Base-by-base conservation (phyloP, 2,329 filamentous ascomycete genomes). In the Trichoderma citrinoviride region DNA sequence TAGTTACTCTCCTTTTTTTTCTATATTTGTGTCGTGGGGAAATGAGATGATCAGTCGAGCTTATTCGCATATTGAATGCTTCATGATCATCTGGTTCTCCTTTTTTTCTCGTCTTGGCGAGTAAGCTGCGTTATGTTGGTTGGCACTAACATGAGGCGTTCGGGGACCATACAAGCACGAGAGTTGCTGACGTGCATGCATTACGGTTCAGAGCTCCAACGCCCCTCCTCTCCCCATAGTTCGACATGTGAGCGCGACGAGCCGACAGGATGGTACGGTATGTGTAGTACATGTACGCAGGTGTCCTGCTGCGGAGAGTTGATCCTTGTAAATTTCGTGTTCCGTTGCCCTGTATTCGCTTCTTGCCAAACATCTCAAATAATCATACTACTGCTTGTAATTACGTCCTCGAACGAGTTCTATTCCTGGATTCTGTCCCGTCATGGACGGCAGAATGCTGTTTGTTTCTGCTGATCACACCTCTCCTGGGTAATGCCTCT, bases 401-500 rank as follows among this genome's bases (percentile, higher is more conserved):
- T 33, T 21, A 3, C 49, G 10, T 15, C 8, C 19, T 8, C 47
- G n/a, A 52, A 19, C 3, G 19, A 52, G 19, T 0, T 29, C 7
- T 12, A 54, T 37, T 7, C 21, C 19, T 17, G 7, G 14, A 7
- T 12, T 14, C 40, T 8, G 6, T 15, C 10, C 21, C 15, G 10
- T 54, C 50, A 17, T 40, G 29, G 15, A 33, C 50, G 21, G 49
- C 17, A 14, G 10, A 21, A 43, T 43, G 7, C 15, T 29, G 19
- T 37, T 54, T 54, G 29, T 54, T 40, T 19, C 3, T 17, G 50
- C 27, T 19, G 10, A 19, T 61, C 33, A 21, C 37, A 37, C 27
- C 44, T 61, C 57, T 61, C 57, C 40, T 61, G n/a, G 46, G 37
- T 25, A 61, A 61, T 64, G 41, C 61, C 61, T 17, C 17, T 64